Evolutionary conservation across 1,139 yeast species (phyloP).

Genomic region (Trichomonascaceae sp.): DNA sequence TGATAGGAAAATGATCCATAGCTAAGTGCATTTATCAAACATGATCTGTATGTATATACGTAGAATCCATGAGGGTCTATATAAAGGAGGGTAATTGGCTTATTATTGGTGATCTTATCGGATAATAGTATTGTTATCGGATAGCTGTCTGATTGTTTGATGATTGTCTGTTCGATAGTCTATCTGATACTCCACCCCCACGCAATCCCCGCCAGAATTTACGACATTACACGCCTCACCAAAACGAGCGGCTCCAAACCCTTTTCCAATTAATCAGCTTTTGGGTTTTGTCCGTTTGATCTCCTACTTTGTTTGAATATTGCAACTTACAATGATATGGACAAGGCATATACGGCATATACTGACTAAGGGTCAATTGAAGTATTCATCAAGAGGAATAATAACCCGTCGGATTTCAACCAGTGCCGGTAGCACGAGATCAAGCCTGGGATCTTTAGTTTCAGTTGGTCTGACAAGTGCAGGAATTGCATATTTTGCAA

Average conservation of each 20-base stretch:
- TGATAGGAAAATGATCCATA: background rate
- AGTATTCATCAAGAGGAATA: background rate
- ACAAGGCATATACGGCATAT: too few species aligned
- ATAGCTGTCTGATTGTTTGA: too few species aligned
- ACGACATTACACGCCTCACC: background rate
- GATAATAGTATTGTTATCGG: too few species aligned
- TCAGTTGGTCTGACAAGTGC: slow-evolving; percentile 12
- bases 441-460: background rate
- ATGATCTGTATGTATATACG: background rate
- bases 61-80: background rate
- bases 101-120: too few species aligned
- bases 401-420: background rate
- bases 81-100: too few species aligned
- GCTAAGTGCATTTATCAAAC: background rate
- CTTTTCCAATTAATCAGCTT: background rate
- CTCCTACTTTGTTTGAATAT: too few species aligned
- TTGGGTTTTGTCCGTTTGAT: too few species aligned
- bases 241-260: background rate
- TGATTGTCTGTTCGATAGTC: too few species aligned
- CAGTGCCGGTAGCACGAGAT: background rate
- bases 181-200: too few species aligned
- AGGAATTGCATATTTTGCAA: slow-evolving; percentile 13
- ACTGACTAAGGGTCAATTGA: background rate
- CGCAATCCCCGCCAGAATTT: background rate
- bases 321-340: too few species aligned